Evolutionary conservation across 768 basidiomycete genomes (phyloP), one percentile per base, ranked within the genome.

Genomic region (Favolaschia claudopus): DNA sequence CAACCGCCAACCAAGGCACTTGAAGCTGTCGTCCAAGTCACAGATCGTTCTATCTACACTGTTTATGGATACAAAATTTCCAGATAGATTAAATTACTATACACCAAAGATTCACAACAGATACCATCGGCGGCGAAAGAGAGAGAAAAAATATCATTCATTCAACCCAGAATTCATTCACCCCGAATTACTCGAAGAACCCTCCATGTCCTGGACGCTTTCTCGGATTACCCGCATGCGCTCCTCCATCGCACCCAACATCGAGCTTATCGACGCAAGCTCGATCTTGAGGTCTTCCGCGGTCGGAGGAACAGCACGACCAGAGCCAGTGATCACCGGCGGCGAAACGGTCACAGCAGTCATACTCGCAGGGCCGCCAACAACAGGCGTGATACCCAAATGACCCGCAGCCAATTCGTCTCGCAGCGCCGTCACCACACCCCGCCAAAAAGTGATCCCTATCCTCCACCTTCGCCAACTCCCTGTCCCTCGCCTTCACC

Each of bases 391-490:
- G 50, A 46, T 62, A 1, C 65, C 67, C 59, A 63, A 64, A 66
- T 82, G 84, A 32, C 79, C 81, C 43, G 72, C 76, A 19, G 80
- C 77, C 65, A 92, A 66, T 76, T 92, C 90, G 36, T 89, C 89
- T 85, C 88, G 87, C 46, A 92, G 73, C n/a, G 85, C 82, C 28
- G 83, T 83, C 44, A 92, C 84, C 49, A 92, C 83, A 5, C 85
- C n/a, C 85, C 68, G 89, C 87, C 57, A 91, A 84, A 86, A 86
- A 89, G 77, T 82, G 82, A 73, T 91, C 89, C 74, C 85, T 80
- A 69, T 91, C 91, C 71, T 85, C 88, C 64, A 73, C 78, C 72
- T 78, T 82, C 69, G 71, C 78, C 71, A 81, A 51, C 72, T 81
- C 79, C 72, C 81, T n/a, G n/a, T n/a, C n/a, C n/a, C n/a, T 86